A percentile compares a stretch with the other conserved stretches of the same genome.
These are phyloP conservation scores for Diospyros kaki DNA, from an alignment of 148 eudicot genomes.

Conservation along the genomic window DNA sequence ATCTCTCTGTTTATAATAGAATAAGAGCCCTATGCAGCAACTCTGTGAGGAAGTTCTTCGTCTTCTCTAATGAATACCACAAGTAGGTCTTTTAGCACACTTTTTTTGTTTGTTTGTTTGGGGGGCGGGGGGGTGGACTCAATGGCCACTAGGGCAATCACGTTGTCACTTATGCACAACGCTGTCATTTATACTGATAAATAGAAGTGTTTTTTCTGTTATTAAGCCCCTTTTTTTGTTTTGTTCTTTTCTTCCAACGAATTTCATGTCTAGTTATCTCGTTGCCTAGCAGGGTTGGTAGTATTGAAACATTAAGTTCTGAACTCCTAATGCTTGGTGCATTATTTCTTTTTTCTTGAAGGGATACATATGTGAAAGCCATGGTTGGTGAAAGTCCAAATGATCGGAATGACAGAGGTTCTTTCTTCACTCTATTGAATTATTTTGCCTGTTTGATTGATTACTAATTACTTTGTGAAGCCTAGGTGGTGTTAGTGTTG, in stretches of 20 bases:
- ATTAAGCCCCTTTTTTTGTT: neutral
- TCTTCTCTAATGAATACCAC: slow-evolving; percentile 90
- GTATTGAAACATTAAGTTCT: neutral
- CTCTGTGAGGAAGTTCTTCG: slow-evolving; percentile 60
- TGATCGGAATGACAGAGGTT: slow-evolving; percentile 98
- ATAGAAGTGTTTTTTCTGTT: neutral
- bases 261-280: too few species aligned
- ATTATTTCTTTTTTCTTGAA: slow-evolving; percentile 22
- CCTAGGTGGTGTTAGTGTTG: neutral
- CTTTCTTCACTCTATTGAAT: slow-evolving; percentile 15
- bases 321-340: slow-evolving; percentile 3
- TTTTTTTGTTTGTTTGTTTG: neutral
- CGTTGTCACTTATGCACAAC: too few species aligned
- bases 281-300: neutral
- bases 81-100: slow-evolving; percentile 44
- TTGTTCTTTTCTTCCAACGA: neutral
- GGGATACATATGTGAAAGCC: slow-evolving; percentile 91
- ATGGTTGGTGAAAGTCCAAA: slow-evolving; percentile 94
- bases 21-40: slow-evolving; percentile 82
- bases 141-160: neutral
- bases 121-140: neutral
- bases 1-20: slow-evolving; percentile 73
- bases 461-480: neutral
- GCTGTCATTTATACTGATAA: neutral
- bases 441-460: neutral